A percentile compares a stretch with the other conserved stretches of the same genome.
phyloP scores from a whole-genome alignment of 192 early-diverging fungal species.

The Gamsiella multidivaricata region DNA sequence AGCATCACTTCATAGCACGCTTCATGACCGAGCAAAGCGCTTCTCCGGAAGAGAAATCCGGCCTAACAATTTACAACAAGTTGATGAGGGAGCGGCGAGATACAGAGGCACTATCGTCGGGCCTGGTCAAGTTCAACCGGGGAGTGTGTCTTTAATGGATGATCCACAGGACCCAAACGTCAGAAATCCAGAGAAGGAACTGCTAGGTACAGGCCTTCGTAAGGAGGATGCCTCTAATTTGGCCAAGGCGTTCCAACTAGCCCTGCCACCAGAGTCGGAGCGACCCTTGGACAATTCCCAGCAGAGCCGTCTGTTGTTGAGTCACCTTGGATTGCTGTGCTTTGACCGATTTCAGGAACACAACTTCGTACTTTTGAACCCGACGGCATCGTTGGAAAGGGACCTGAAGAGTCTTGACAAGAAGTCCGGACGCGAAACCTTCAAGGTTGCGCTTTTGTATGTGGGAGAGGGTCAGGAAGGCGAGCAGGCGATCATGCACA shows the following conservation, averaged over 20 bases:
- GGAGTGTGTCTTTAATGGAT: neutral
- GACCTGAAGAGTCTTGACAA: slow-evolving; percentile 85
- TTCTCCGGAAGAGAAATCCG: slow-evolving; percentile 5
- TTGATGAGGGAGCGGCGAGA: slow-evolving; percentile 2
- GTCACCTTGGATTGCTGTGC: slow-evolving; percentile 78
- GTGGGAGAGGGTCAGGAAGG: slow-evolving; percentile 92
- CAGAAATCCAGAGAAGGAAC: neutral
- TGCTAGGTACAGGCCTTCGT: neutral
- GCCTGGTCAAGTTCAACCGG: neutral
- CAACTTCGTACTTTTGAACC: slow-evolving; percentile 73
- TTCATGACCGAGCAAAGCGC: slow-evolving; percentile 19
- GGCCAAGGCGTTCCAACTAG: slow-evolving; percentile 64
- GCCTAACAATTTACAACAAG: slow-evolving; percentile 11
- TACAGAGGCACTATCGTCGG: neutral
- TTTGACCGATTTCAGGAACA: slow-evolving; percentile 81
- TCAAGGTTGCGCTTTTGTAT: slow-evolving; percentile 93
- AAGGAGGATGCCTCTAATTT: slow-evolving; percentile 57
- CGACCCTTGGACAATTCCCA: slow-evolving; percentile 66
- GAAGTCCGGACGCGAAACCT: slow-evolving; percentile 85
- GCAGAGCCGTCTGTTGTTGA: slow-evolving; percentile 75
- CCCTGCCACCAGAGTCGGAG: slow-evolving; percentile 60
- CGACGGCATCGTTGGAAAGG: slow-evolving; percentile 69
- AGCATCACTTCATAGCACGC: slow-evolving; percentile 8
- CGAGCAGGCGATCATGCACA: slow-evolving; percentile 86
- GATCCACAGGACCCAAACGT: neutral